Percentiles rank a stretch among this genome's conserved stretches.
phyloP scores from a whole-genome alignment of 306 rosid species.

The Citrullus colocynthis region DNA sequence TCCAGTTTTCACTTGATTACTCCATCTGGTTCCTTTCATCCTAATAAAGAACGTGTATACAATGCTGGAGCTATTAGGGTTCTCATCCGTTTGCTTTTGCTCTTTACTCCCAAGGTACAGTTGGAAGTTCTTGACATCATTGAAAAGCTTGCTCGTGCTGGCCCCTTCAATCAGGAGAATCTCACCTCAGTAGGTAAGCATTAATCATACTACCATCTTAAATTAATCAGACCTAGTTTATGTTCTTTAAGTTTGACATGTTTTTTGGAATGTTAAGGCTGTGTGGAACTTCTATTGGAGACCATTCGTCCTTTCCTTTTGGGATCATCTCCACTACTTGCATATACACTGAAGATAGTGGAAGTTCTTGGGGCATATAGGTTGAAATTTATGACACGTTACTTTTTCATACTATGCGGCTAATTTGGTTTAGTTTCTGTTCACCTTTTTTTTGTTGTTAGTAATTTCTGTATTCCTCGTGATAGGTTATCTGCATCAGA shows the following conservation, averaged over 20 bases:
- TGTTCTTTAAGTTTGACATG: background rate
- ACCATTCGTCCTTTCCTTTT: constrained; percentile 78
- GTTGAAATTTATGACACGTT: constrained; percentile 26
- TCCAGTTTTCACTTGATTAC: constrained; percentile 41
- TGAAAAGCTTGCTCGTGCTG: constrained; percentile 73
- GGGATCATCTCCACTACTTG: constrained; percentile 77
- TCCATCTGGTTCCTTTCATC: constrained; percentile 71
- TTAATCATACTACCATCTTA: constrained; percentile 7
- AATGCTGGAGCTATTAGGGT: constrained; percentile 82
- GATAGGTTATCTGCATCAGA: constrained; percentile 80
- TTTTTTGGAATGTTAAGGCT: constrained; percentile 39
- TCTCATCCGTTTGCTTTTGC: constrained; percentile 68
- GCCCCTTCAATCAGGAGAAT: constrained; percentile 81
- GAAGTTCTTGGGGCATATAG: constrained; percentile 96
- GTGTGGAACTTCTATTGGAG: constrained; percentile 87
- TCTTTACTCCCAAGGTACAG: constrained; percentile 81
- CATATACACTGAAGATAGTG: constrained; percentile 72
- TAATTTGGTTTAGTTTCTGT: constrained; percentile 1
- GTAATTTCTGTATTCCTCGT: constrained; percentile 17
- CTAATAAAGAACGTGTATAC: constrained; percentile 60
- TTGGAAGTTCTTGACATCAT: constrained; percentile 61
- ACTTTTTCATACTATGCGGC: constrained; percentile 6
- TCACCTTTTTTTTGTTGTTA: constrained; percentile 6
- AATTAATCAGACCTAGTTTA: background rate
- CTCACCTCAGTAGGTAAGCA: constrained; percentile 79